Conservation (phyloP, 1,284 basidiomycete genomes). For the Mycosarcoma mackinlayi region DNA sequence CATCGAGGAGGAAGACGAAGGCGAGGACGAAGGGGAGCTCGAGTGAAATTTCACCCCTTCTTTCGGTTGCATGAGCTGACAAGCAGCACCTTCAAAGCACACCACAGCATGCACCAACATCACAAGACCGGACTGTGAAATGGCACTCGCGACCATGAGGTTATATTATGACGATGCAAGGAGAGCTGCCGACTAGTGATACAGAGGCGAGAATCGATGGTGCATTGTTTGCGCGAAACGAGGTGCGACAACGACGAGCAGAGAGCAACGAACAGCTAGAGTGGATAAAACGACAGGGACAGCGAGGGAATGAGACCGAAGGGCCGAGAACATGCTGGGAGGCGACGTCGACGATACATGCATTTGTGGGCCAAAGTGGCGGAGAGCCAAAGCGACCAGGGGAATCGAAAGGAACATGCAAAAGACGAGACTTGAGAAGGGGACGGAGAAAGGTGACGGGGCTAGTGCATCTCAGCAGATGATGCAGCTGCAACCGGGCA, state of each 20-base stretch:
- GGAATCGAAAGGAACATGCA: background rate
- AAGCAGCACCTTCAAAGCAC: background rate
- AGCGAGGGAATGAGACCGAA: background rate
- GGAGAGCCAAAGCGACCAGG: background rate
- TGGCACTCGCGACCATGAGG: slow-evolving; percentile 1
- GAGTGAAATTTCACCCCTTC: slow-evolving; percentile 1
- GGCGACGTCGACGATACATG: too few species aligned
- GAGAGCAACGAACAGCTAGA: background rate
- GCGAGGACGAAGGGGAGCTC: slow-evolving; percentile 24
- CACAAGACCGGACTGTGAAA: background rate
- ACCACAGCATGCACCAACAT: background rate
- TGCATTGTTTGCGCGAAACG: background rate
- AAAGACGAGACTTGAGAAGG: background rate
- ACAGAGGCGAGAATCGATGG: slow-evolving; percentile 1
- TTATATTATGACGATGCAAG: background rate
- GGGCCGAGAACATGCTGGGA: too few species aligned
- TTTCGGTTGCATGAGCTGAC: too few species aligned
- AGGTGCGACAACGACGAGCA: background rate
- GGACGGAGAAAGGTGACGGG: too few species aligned
- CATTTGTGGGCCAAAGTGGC: too few species aligned
- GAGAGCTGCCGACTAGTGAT: background rate
- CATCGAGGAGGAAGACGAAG: slow-evolving; percentile 15
- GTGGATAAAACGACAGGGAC: background rate
- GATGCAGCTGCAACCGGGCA: slow-evolving; percentile 42
- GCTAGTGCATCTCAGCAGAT: slow-evolving; percentile 20